A percentile compares a stretch with the other conserved stretches of the same genome.
Evolutionary conservation across 768 basidiomycete species (phyloP).

Genomic region (Lentinula boryana): DNA sequence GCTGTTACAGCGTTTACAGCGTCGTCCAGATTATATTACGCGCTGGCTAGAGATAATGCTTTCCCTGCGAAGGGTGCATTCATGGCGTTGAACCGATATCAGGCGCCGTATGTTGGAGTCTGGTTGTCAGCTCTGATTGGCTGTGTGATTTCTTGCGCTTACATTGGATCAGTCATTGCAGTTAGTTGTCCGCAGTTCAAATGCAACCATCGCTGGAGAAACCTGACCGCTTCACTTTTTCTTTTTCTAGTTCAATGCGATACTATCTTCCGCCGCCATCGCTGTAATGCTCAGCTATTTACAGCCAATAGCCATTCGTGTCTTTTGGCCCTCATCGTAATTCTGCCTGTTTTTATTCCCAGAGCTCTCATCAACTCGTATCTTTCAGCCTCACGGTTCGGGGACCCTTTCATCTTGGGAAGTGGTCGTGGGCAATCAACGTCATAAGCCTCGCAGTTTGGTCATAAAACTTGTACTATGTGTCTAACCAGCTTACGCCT

Average conservation of each 20-base stretch:
- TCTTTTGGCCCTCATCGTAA: slow-evolving; percentile 49
- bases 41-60: slow-evolving; percentile 48
- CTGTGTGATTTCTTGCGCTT: slow-evolving; percentile 50
- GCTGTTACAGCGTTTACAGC: slow-evolving; percentile 55
- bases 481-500: not conserved
- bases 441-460: slow-evolving; percentile 38
- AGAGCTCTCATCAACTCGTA: slow-evolving; percentile 6
- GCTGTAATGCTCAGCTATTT: slow-evolving; percentile 54
- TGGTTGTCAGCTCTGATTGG: slow-evolving; percentile 49
- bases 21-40: slow-evolving; percentile 51
- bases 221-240: not conserved
- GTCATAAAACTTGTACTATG: not conserved
- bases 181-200: slow-evolving; percentile 24
- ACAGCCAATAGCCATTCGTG: slow-evolving; percentile 51
- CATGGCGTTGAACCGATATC: slow-evolving; percentile 45
- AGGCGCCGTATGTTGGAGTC: slow-evolving; percentile 50
- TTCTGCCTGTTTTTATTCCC: slow-evolving; percentile 5
- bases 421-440: slow-evolving; percentile 48
- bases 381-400: slow-evolving; percentile 33
- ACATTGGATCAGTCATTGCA: slow-evolving; percentile 50
- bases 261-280: slow-evolving; percentile 49
- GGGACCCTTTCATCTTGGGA: slow-evolving; percentile 47
- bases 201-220: not conserved
- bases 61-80: slow-evolving; percentile 40
- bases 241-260: slow-evolving; percentile 41